Percentiles rank a stretch among this genome's conserved stretches.
Evolutionary conservation across 768 basidiomycete genomes (phyloP).

Genomic region (Termitomyces sp.): DNA sequence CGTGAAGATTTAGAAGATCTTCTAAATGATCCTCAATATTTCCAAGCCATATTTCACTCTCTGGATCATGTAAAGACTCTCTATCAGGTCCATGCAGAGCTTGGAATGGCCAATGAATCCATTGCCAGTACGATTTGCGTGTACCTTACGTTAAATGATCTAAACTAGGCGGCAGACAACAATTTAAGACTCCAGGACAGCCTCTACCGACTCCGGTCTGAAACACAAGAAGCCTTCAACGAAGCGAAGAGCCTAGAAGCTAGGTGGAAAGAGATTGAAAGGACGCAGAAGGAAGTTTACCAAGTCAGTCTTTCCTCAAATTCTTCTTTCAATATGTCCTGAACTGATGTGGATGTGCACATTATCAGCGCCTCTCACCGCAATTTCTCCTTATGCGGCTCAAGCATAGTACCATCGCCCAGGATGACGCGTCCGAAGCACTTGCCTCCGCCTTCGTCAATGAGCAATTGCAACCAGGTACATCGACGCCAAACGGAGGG

Average conservation of each 20-base stretch:
- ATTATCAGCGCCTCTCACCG: conserved; percentile 68
- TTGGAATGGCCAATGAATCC: conserved; percentile 79
- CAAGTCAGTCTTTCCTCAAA: conserved; percentile 45
- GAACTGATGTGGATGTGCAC: neutral
- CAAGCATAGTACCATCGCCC: conserved; percentile 81
- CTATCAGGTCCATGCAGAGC: conserved; percentile 69
- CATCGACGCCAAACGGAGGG: conserved; percentile 32
- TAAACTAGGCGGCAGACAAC: conserved; percentile 40
- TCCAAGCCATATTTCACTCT: conserved; percentile 84
- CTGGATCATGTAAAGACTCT: conserved; percentile 67
- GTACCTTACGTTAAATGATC: neutral
- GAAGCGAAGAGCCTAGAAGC: conserved; percentile 78
- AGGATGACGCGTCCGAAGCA: conserved; percentile 85
- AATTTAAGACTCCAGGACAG: conserved; percentile 74
- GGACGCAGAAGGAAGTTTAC: conserved; percentile 84
- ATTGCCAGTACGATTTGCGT: conserved; percentile 64
- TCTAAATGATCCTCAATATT: conserved; percentile 73
- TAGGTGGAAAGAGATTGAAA: conserved; percentile 83
- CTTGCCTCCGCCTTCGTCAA: conserved; percentile 82
- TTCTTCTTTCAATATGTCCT: neutral
- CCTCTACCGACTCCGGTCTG: conserved; percentile 68
- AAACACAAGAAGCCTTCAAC: conserved; percentile 85
- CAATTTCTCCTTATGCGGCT: conserved; percentile 87
- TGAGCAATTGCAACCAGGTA: conserved; percentile 31
- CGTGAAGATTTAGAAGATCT: conserved; percentile 90